Evolutionary conservation across 2,329 filamentous ascomycete genomes (phyloP).

Genomic region (Pleoardoris graminearum): DNA sequence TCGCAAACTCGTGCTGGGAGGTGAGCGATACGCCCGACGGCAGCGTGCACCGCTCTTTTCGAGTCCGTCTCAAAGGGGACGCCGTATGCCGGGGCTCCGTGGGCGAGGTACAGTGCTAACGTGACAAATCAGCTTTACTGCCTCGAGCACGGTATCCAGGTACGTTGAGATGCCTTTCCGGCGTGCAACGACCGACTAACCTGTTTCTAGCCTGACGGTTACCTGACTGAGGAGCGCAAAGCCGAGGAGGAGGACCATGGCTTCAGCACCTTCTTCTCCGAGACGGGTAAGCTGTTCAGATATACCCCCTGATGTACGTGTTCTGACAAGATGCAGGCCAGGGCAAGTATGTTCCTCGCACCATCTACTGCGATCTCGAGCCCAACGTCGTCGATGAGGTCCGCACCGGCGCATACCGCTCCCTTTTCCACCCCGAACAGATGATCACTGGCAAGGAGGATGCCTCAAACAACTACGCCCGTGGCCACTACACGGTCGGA

Average conservation of each 20-base stretch:
- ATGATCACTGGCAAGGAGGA: conserved; percentile 99
- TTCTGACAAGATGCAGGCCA: conserved; percentile 63
- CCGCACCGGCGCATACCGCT: conserved; percentile 94
- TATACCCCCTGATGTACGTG: conserved; percentile 19
- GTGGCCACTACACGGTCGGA: conserved; percentile 99
- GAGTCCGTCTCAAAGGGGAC: too few relatives aligned
- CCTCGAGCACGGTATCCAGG: conserved; percentile 99
- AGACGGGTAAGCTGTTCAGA: conserved; percentile 74
- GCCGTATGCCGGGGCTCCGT: too few relatives aligned
- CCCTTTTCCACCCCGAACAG: conserved; percentile 97
- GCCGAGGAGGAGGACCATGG: conserved; percentile 89
- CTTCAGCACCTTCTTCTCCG: conserved; percentile 99
- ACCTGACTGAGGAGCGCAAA: conserved; percentile 98
- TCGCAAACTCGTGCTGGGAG: conserved; percentile 99
- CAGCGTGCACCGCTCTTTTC: conserved; percentile 13
- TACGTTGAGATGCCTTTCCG: conserved; percentile 53
- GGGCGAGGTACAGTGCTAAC: conserved; percentile 36
- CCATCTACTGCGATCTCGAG: conserved; percentile 99
- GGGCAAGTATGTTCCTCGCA: conserved; percentile 98
- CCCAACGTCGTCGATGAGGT: conserved; percentile 99
- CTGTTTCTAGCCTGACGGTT: conserved; percentile 84
- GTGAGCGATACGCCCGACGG: conserved; percentile 61
- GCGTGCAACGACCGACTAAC: background rate
- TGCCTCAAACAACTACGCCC: conserved; percentile 99
- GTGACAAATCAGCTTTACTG: conserved; percentile 80